phyloP scores from a whole-genome alignment of 805 yeast genomes.

The Candida silvatica region DNA sequence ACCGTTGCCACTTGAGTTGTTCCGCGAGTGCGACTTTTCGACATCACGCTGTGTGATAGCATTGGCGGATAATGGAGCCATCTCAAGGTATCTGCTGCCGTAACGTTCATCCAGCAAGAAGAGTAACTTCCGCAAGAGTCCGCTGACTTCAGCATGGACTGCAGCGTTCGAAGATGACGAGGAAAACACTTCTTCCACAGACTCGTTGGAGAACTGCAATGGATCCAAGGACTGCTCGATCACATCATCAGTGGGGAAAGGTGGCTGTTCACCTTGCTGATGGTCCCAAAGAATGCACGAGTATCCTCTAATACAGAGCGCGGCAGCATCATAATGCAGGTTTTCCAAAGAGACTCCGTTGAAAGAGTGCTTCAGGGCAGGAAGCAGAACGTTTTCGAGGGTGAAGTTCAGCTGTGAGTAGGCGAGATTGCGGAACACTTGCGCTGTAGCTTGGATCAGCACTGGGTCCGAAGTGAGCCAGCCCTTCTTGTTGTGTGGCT shows the following conservation, averaged over 20 bases:
- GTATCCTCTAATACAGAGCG: conserved; percentile 64
- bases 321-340: conserved; percentile 59
- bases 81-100: conserved; percentile 29
- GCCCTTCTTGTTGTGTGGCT: conserved; percentile 36
- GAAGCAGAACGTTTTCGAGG: conserved; percentile 69
- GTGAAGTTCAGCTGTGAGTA: conserved; percentile 71
- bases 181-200: conserved; percentile 32
- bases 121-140: conserved; percentile 44
- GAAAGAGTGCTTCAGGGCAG: conserved; percentile 54
- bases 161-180: conserved; percentile 36
- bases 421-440: conserved; percentile 70
- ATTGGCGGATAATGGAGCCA: background rate
- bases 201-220: conserved; percentile 22
- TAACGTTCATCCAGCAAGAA: conserved; percentile 51
- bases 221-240: conserved; percentile 26
- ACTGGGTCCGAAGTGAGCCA: conserved; percentile 67
- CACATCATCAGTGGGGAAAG: conserved; percentile 58
- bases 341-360: conserved; percentile 53
- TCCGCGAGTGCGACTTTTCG: no score
- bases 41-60: no score
- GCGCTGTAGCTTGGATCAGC: conserved; percentile 58
- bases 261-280: conserved; percentile 50
- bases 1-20: background rate
- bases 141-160: conserved; percentile 66
- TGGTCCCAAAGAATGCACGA: conserved; percentile 61